phyloP scores from a whole-genome alignment of 192 early-diverging fungal species.

The Podila clonocystis region DNA sequence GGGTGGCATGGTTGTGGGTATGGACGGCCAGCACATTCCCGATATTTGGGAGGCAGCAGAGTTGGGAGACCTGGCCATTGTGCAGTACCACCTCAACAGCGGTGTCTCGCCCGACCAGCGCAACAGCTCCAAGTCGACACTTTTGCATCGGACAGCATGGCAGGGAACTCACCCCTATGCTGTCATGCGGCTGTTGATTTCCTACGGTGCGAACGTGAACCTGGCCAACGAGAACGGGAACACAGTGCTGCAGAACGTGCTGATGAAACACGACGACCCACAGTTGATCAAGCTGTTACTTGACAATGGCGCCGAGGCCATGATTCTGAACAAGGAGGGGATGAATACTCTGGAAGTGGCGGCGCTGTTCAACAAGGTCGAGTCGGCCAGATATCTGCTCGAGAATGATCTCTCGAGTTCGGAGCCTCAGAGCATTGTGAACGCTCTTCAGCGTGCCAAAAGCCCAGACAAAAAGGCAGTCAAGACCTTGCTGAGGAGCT shows the following conservation, averaged over 20 bases:
- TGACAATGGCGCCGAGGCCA: slow-evolving; percentile 17
- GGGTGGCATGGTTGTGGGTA: slow-evolving; percentile 1
- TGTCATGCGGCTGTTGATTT: slow-evolving; percentile 14
- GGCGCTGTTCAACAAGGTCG: slow-evolving; percentile 14
- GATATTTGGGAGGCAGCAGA: slow-evolving; percentile 29
- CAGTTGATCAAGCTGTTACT: slow-evolving; percentile 16
- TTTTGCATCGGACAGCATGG: slow-evolving; percentile 21
- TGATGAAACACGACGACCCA: slow-evolving; percentile 32
- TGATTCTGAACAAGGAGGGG: slow-evolving; percentile 23
- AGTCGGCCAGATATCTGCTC: slow-evolving; percentile 10
- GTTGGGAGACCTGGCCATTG: slow-evolving; percentile 10
- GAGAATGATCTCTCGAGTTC: slow-evolving; percentile 16
- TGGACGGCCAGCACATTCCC: slow-evolving; percentile 9
- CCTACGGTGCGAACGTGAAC: slow-evolving; percentile 22
- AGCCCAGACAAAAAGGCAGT: slow-evolving; percentile 17
- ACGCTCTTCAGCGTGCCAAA: slow-evolving; percentile 11
- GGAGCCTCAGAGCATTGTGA: slow-evolving; percentile 10
- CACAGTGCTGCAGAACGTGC: slow-evolving; percentile 21
- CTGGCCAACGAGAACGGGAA: slow-evolving; percentile 24
- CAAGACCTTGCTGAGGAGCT: slow-evolving; percentile 15
- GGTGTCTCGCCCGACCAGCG: slow-evolving; percentile 20
- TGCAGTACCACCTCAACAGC: slow-evolving; percentile 13
- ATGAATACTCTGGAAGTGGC: slow-evolving; percentile 22
- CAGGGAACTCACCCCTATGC: slow-evolving; percentile 9
- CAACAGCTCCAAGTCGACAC: slow-evolving; percentile 15